Conservation (phyloP, 2,329 filamentous ascomycete genomes). For the Colletotrichum liriopes region DNA sequence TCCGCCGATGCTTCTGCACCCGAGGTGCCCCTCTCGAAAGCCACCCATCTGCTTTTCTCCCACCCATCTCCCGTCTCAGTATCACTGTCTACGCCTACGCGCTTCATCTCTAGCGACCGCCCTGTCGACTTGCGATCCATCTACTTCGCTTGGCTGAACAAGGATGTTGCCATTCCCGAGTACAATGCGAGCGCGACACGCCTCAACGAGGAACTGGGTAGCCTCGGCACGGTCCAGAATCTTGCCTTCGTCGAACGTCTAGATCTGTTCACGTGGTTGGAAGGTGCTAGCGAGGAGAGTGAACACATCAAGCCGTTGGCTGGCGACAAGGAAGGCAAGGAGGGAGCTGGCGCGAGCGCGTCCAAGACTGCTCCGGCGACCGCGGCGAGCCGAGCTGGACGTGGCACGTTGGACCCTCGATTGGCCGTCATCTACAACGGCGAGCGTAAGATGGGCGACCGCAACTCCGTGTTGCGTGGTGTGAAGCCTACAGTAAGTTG, state of each 20-base stretch:
- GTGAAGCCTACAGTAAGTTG: conserved; percentile 86
- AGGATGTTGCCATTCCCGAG: conserved; percentile 89
- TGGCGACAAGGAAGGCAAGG: conserved; percentile 69
- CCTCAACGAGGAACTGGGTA: conserved; percentile 84
- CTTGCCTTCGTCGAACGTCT: conserved; percentile 92
- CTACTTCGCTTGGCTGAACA: conserved; percentile 96
- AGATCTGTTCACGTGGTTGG: conserved; percentile 93
- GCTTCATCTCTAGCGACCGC: conserved; percentile 85
- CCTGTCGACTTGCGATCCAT: conserved; percentile 92
- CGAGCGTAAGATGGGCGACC: conserved; percentile 92
- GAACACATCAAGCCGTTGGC: conserved; percentile 92
- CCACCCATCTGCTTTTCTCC: conserved; percentile 85
- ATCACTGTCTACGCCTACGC: conserved; percentile 81
- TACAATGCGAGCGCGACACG: conserved; percentile 89
- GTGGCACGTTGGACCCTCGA: conserved; percentile 83
- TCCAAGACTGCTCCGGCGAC: conserved; percentile 58
- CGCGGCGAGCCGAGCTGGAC: conserved; percentile 67
- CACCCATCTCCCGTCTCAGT: conserved; percentile 73
- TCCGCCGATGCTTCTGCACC: conserved; percentile 75
- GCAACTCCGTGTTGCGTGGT: conserved; percentile 89
- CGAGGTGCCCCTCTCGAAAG: conserved; percentile 78
- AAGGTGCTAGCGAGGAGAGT: conserved; percentile 89
- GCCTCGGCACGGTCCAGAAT: conserved; percentile 83
- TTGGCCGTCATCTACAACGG: conserved; percentile 91
- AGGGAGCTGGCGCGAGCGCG: conserved; percentile 55